Evolutionary conservation across 345 rosid genomes (phyloP).

Genomic region (Citrus mangshanensis): DNA sequence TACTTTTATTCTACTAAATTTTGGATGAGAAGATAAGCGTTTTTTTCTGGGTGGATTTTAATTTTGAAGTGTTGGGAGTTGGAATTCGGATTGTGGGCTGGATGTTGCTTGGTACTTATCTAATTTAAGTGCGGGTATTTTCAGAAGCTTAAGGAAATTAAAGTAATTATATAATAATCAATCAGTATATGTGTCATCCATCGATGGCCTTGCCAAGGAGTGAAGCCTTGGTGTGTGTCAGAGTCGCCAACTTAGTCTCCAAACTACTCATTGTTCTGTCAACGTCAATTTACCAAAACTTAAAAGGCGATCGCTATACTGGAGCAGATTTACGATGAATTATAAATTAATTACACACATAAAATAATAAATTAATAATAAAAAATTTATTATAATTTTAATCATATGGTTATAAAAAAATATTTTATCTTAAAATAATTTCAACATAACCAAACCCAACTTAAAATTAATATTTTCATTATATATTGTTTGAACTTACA

Average conservation of each 20-base stretch:
- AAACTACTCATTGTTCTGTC: neutral
- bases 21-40: neutral
- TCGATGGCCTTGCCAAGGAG: neutral
- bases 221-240: neutral
- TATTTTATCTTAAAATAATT: fast-evolving
- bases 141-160: neutral
- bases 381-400: too few relatives aligned
- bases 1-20: neutral
- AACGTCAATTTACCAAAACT: neutral
- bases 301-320: too few relatives aligned
- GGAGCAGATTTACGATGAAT: fast-evolving
- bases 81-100: neutral
- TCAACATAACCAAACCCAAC: too few relatives aligned
- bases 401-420: fast-evolving
- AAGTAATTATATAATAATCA: too few relatives aligned
- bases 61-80: neutral
- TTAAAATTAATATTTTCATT: too few relatives aligned
- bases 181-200: neutral
- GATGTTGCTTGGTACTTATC: neutral
- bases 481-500: too few relatives aligned
- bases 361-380: too few relatives aligned
- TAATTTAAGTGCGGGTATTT: neutral
- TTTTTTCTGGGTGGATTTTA: too few relatives aligned
- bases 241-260: neutral
- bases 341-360: fast-evolving